A percentile compares a stretch with the other conserved stretches of the same genome.
These are phyloP conservation scores for Solanum habrochaites DNA, from an alignment of 257 asterid species.

Conservation along the genomic window DNA sequence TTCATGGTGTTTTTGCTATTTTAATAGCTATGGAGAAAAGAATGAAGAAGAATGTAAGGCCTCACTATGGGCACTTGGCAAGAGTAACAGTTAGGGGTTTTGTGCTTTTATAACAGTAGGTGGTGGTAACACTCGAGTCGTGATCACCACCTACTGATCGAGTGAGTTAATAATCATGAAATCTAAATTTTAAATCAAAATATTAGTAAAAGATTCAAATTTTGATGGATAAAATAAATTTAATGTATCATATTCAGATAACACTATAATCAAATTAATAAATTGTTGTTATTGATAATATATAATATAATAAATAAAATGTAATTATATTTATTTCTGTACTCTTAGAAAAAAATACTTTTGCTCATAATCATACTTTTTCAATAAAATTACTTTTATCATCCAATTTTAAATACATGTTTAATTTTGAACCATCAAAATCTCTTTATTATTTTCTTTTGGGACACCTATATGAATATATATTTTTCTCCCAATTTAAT, in stretches of 20 bases:
- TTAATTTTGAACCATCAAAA: too few relatives aligned
- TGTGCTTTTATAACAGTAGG: neutral
- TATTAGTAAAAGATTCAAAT: neutral
- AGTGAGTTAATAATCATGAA: neutral
- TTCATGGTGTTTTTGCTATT: constrained; percentile 6
- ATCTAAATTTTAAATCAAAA: accelerated
- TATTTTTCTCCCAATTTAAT: neutral
- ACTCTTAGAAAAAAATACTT: neutral
- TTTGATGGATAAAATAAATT: neutral
- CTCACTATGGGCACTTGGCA: neutral
- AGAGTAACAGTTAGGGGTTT: neutral
- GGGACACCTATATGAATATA: neutral
- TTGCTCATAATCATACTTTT: too few relatives aligned
- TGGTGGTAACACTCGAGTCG: neutral
- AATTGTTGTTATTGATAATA: neutral
- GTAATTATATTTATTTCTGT: neutral
- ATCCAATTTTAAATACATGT: neutral
- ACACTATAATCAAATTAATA: neutral
- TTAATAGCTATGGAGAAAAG: neutral
- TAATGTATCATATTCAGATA: accelerated
- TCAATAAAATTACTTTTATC: neutral
- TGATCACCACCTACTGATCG: accelerated
- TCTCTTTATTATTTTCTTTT: too few relatives aligned
- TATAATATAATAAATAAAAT: neutral
- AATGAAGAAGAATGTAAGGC: neutral